phyloP scores from a whole-genome alignment of 352 stramenopile genomes.

The Globisporangium spiculum region DNA sequence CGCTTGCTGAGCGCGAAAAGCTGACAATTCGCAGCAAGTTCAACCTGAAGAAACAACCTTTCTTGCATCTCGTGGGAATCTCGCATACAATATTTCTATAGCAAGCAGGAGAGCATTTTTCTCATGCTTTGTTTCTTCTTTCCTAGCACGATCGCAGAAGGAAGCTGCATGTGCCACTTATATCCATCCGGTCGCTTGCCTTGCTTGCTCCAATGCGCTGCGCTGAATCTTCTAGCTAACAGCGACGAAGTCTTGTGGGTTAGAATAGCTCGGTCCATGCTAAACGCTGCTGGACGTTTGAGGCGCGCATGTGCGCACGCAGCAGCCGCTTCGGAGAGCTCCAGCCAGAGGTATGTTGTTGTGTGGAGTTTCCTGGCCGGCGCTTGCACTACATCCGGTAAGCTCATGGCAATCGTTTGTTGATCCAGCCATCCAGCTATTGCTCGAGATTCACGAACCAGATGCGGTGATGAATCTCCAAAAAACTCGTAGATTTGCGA shows the following conservation, averaged over 20 bases:
- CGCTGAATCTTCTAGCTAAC: not conserved
- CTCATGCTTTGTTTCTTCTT: not conserved
- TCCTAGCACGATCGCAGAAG: constrained; percentile 1
- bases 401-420: not conserved
- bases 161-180: not conserved
- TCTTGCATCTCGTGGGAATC: not conserved
- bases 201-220: not conserved
- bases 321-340: not conserved
- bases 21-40: not conserved
- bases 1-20: not conserved
- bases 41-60: not conserved
- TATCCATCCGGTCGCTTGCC: not conserved
- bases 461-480: constrained; percentile 1
- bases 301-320: not conserved
- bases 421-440: not conserved
- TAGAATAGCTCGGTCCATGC: not conserved
- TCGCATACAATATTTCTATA: not conserved
- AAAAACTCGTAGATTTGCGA: not conserved
- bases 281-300: not conserved
- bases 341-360: not conserved
- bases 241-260: too few species aligned
- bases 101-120: not conserved
- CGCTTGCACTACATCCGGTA: not conserved
- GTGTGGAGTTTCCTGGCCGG: not conserved
- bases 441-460: constrained; percentile 5